Evolutionary conservation across 345 rosid species (phyloP).

Genomic region (Camelina laxa): DNA sequence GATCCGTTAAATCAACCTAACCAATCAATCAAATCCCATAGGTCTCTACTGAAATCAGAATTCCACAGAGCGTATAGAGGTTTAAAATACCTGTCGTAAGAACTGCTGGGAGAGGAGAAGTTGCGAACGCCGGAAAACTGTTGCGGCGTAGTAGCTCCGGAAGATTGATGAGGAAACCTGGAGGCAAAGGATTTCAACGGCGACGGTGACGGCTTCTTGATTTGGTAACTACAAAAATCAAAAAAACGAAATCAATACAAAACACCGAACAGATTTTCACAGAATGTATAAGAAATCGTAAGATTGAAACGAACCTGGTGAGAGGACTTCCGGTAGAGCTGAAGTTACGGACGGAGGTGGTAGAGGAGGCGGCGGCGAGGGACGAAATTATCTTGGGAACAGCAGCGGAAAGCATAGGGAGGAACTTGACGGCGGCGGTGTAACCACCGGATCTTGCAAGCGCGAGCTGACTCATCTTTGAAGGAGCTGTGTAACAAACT

Average conservation of each 20-base stretch:
- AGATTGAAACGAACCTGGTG: neutral
- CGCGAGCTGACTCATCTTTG: constrained; percentile 1
- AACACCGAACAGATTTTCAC: neutral
- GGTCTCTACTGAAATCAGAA: neutral
- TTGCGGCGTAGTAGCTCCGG: constrained; percentile 21
- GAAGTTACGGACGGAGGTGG: neutral
- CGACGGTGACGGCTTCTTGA: neutral
- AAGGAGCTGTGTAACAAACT: neutral
- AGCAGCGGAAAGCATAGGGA: neutral
- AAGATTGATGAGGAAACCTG: constrained; percentile 38
- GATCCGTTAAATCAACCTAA: neutral
- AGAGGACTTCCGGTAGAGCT: neutral
- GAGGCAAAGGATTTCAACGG: neutral
- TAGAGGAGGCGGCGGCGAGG: neutral
- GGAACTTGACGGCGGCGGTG: neutral
- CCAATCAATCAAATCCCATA: neutral
- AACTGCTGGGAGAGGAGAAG: constrained; percentile 45
- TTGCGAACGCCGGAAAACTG: constrained; percentile 33
- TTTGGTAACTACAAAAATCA: neutral
- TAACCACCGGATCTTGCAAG: constrained; percentile 8
- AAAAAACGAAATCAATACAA: neutral
- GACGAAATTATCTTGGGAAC: neutral
- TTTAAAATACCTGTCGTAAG: constrained; percentile 44
- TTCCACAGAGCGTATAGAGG: no score
- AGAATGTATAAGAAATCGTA: neutral